Percentiles rank a stretch among this genome's conserved stretches.
phyloP scores from a whole-genome alignment of 2,329 filamentous ascomycete species.

The Ceratocystiopsis brevicomis region DNA sequence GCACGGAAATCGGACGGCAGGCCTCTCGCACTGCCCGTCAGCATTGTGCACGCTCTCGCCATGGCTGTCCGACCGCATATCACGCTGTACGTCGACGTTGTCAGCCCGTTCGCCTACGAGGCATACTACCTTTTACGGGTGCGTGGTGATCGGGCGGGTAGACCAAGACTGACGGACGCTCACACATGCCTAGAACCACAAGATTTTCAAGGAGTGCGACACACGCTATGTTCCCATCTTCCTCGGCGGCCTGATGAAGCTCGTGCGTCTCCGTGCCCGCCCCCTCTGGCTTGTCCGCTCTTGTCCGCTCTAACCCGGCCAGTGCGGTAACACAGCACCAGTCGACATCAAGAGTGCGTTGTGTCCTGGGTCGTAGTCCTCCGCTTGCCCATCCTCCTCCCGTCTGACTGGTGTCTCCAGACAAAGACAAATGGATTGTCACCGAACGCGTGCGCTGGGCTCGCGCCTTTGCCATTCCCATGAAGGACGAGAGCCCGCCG shows the following conservation, averaged over 20 bases:
- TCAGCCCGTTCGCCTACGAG: conserved; percentile 22
- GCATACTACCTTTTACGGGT: conserved; percentile 21
- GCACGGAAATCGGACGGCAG: no score
- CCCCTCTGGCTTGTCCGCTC: not conserved
- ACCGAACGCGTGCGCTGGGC: conserved; percentile 19
- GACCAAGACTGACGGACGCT: no score
- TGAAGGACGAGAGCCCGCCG: conserved; percentile 13
- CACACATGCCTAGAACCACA: conserved; percentile 12
- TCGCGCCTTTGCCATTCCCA: conserved; percentile 17
- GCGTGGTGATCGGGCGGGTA: conserved; percentile 5
- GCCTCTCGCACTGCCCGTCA: no score
- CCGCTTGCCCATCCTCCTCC: not conserved
- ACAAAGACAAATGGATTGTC: conserved; percentile 21
- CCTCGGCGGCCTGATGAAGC: conserved; percentile 20
- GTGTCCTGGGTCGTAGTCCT: not conserved
- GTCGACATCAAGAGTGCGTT: conserved; percentile 18
- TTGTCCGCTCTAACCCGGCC: not conserved
- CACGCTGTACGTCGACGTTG: conserved; percentile 20
- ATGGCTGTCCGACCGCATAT: conserved; percentile 12
- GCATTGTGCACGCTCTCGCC: no score
- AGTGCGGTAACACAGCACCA: conserved; percentile 19
- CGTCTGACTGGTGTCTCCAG: conserved; percentile 8
- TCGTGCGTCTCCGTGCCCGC: conserved; percentile 9
- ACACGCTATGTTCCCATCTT: conserved; percentile 20
- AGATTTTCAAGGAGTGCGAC: conserved; percentile 14